Percentiles rank a stretch among this genome's conserved stretches.
Evolutionary conservation across 2,329 filamentous ascomycete genomes (phyloP).

Genomic region (Cadophora gregata): DNA sequence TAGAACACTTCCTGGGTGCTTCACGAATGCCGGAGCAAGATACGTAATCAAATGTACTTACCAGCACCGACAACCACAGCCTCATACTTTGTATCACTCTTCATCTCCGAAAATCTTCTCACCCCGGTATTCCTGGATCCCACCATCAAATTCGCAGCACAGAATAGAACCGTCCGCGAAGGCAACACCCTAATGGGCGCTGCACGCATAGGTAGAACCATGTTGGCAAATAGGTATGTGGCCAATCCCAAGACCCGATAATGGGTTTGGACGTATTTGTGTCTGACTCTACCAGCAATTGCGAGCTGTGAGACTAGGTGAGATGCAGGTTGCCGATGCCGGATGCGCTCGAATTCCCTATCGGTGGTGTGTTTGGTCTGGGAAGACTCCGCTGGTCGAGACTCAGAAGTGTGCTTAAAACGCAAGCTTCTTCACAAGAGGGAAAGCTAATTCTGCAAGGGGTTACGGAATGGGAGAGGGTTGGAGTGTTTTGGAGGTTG

Average conservation of each 20-base stretch:
- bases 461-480: not conserved
- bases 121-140: not conserved
- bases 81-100: conserved; percentile 46
- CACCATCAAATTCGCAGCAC: not conserved
- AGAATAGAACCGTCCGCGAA: conserved; percentile 5
- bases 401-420: not conserved
- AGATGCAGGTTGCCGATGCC: conserved; percentile 11
- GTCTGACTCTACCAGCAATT: not conserved
- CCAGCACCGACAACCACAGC: conserved; percentile 62
- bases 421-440: not conserved
- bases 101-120: conserved; percentile 21
- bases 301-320: not conserved
- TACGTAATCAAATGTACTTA: not conserved
- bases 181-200: conserved; percentile 14
- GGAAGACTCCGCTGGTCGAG: not conserved
- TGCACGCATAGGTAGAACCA: conserved; percentile 17
- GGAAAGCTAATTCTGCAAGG: not conserved
- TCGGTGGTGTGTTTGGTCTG: not conserved
- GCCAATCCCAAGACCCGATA: not conserved
- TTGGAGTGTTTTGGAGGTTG: not conserved
- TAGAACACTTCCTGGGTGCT: not conserved
- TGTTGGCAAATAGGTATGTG: conserved; percentile 1
- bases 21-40: not conserved
- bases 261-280: not conserved
- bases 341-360: not conserved